A percentile compares a stretch with the other conserved stretches of the same genome.
Conservation (phyloP, 805 yeast genomes). For the Osmozyma mogii region DNA sequence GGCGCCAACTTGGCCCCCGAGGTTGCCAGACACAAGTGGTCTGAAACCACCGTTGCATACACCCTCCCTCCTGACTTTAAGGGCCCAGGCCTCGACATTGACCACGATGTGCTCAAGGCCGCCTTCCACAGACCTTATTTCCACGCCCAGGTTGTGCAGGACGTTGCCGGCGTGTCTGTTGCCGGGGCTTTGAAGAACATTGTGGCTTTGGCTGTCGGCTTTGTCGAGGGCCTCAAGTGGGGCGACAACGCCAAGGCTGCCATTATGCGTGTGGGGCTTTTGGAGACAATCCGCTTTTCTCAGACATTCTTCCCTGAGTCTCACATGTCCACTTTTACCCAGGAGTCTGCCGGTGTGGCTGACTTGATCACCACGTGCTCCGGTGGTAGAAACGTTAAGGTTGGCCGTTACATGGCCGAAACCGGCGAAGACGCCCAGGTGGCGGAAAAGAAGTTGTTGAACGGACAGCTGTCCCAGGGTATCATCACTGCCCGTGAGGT, state of each 20-base stretch:
- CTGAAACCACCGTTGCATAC: slow-evolving; percentile 96
- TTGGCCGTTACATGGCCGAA: slow-evolving; percentile 79
- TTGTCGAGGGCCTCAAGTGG: slow-evolving; percentile 97
- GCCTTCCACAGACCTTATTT: slow-evolving; percentile 96
- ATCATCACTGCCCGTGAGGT: slow-evolving; percentile 86
- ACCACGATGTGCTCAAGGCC: slow-evolving; percentile 61
- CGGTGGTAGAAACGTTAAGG: slow-evolving; percentile 94
- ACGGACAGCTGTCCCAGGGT: slow-evolving; percentile 98
- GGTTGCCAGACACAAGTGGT: slow-evolving; percentile 92
- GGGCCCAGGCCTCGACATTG: slow-evolving; percentile 65
- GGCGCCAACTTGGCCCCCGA: slow-evolving; percentile 98
- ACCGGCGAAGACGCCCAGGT: slow-evolving; percentile 69
- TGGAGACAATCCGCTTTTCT: slow-evolving; percentile 86
- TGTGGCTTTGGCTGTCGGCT: slow-evolving; percentile 93
- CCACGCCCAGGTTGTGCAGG: slow-evolving; percentile 89
- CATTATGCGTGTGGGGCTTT: slow-evolving; percentile 89
- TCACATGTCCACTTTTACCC: slow-evolving; percentile 72
- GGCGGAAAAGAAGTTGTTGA: slow-evolving; percentile 77
- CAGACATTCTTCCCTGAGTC: slow-evolving; percentile 43
- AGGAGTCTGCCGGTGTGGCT: slow-evolving; percentile 96
- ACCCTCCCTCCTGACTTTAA: slow-evolving; percentile 61
- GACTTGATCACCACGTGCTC: slow-evolving; percentile 96
- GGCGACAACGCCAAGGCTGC: slow-evolving; percentile 99
- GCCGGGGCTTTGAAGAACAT: slow-evolving; percentile 97
- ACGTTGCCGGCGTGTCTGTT: slow-evolving; percentile 91